Base-by-base conservation (phyloP, 2,329 filamentous ascomycete species). In the Akanthomyces muscarius region DNA sequence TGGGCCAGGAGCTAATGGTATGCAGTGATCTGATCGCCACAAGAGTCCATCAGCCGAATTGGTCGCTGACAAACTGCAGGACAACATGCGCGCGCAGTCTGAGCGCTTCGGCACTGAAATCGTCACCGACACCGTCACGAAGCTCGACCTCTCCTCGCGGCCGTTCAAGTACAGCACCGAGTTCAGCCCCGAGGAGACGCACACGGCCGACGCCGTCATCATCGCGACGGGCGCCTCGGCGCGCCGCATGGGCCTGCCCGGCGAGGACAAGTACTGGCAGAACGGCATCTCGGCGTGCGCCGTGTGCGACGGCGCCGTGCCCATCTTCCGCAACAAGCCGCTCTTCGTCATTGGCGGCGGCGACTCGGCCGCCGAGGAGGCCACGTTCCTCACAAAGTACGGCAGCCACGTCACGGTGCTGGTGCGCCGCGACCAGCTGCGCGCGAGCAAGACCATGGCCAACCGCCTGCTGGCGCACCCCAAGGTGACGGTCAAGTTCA, bases 241-340 rank as follows among this genome's bases (percentile, higher is more conserved):
- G 42, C 85, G 91, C 68, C 86, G 96, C 66, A 81, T 99, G 62
- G 81, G 89, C 75, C 85, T 99, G 53, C 81, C 87, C 14, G 96
- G 95, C 61, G 95, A 99, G 81, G 90, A 96, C 62, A 90, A 88
- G 76, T 99, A 92, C 85, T 99, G 96, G 96, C 93, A 97, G 75
- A 95, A 90, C 75, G 95, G 95, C 69, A 92, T 99, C 74, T 95
- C 90, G 59, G 95, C 95, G 56, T 99, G 95, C 78, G 95, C 95
- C 41, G 95, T 99, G 55, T 99, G 95, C 79, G 95, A 99, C 74
- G 95, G 95, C 67, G 95, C 93, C 56, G 89, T 98, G 53, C 95
- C 95, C 65, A 97, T 99, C 76, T 99, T 97, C 88, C 86, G 94
- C 70, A 92, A 97, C 78, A 96, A 97, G 84, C 94, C 90, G 10